Percentiles rank a stretch among this genome's conserved stretches.
phyloP scores from a whole-genome alignment of 2,329 filamentous ascomycete species.

The Fonsecaea pedrosoi region DNA sequence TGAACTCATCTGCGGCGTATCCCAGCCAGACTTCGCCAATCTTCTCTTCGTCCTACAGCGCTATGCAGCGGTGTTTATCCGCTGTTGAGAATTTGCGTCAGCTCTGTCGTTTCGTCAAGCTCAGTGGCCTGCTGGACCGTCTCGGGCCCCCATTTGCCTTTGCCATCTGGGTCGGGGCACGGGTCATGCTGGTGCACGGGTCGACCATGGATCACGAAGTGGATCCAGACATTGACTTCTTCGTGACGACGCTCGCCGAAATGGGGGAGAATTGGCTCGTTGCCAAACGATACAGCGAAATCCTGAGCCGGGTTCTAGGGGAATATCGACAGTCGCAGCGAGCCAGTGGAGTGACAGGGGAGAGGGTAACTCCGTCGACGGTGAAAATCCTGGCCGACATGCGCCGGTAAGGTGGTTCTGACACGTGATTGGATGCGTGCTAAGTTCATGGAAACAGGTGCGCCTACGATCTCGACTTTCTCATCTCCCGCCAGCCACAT shows the following conservation, averaged over 20 bases:
- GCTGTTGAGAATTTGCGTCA: conserved; percentile 84
- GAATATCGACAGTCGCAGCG: conserved; percentile 82
- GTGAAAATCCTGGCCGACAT: conserved; percentile 90
- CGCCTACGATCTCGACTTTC: conserved; percentile 74
- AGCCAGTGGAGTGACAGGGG: conserved; percentile 64
- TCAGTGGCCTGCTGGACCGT: conserved; percentile 75
- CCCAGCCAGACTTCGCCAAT: conserved; percentile 86
- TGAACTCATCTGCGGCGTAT: conserved; percentile 92
- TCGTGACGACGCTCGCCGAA: conserved; percentile 79
- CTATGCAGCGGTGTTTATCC: conserved; percentile 79
- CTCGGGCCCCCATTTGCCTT: conserved; percentile 91
- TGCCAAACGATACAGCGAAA: conserved; percentile 77
- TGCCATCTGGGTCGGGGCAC: conserved; percentile 88
- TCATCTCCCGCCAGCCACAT: conserved; percentile 80
- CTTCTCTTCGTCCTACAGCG: conserved; percentile 86
- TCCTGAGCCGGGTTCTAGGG: conserved; percentile 82
- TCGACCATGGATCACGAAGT: conserved; percentile 86
- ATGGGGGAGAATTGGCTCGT: conserved; percentile 88
- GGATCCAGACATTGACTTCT: conserved; percentile 77
- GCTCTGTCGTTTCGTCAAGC: conserved; percentile 77
- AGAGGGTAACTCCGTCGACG: conserved; percentile 78
- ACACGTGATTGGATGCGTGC: conserved; percentile 21
- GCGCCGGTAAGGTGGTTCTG: conserved; percentile 75
- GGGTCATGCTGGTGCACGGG: conserved; percentile 84
- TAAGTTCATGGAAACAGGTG: conserved; percentile 36